Base-by-base conservation (phyloP, 352 stramenopile species). In the Pythium phragmiticola region DNA sequence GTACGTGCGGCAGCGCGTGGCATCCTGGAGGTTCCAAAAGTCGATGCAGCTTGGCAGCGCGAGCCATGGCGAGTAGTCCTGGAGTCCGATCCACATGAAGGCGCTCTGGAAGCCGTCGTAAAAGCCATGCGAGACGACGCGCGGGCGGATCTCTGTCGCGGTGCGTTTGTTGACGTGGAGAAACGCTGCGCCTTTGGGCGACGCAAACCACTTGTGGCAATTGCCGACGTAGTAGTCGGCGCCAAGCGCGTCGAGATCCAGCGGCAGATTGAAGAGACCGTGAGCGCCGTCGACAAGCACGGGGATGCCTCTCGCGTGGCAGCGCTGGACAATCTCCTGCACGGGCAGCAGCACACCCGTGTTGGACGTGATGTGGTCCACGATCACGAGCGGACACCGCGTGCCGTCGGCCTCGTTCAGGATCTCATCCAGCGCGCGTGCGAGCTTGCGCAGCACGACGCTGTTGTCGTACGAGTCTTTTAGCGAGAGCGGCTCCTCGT, bases 141-240 rank as follows among this genome's bases (percentile, higher is more conserved):
- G 87, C 9, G 94, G 94, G 9, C 69, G 65, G 33, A 89, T 73
- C 26, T 49, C 30, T 4, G 88, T 19, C 2, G 43, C 54, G 13
- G 66, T 63, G n/a, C 53, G 77, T 55, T 69, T 72, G 65, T 70
- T 87, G 50, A 87, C 84, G 33, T 97, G 90, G 43, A 98, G 63
- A 63, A 98, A 88, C 0, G 86, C 95, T 0, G 89, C 87, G 5
- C 92, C 93, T 43, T 90, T 83, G 4, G 92, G 82, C 16, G 90
- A 89, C 28, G 87, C 94, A 39, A 98, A 91, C 93, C 94, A 98
- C 67, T 98, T 98, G 77, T 98, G 95, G 68, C 88, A 96, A 75
- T 98, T 98, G 33, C 85, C 85, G 2, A 94, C 75, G 71, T 98
- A 98, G 66, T 97, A 97, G 69, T 98, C 92, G 23, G 94, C 85